Evolutionary conservation across 176 grass and related monocot species (phyloP), one percentile per base, ranked within the genome.

Genomic region (Oryza longistaminata): DNA sequence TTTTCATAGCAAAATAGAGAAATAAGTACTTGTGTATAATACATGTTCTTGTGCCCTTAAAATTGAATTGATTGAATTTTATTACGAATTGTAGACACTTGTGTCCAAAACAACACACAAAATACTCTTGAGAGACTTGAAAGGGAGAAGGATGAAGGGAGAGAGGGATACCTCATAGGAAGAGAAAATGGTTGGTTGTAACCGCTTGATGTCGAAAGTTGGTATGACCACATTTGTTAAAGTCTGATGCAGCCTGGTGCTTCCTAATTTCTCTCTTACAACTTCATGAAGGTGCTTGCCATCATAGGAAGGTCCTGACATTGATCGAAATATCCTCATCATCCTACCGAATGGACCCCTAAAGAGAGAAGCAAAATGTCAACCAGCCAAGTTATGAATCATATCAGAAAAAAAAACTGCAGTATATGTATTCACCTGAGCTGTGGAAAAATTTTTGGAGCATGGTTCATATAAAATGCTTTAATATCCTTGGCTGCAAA

Each of bases 401-500:
- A 64, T 74, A 83, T 48, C 43, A 87, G 82, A 1, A 45, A 79
- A 1, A 45, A 79, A 64, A 79, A 74, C 0, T 43, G 74, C 62
- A 83, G 19, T 37, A 64, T 62, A 68, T 66, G 39, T 55, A 64
- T 55, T 88, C 75, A 98, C 95, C 89, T 86, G 53, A 29, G 72
- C 72, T 92, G 89, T 67, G 93, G 95, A 62, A 98, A 95, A 70
- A 98, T 93, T 66, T 90, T 95, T 24, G 84, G 71, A 64, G 81
- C 72, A 76, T 98, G 74, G 70, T 90, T 78, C 78, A 88, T 53
- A 88, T 93, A 98, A 76, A 98, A 95, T 33, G 65, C 81, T 71
- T 90, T 74, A 76, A 98, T 88, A 87, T 98, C 95, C 85, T 95
- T 95, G 67, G 91, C 93, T 0, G 89, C 79, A 85, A 93, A 98